Conservation (phyloP, 768 basidiomycete genomes). For the Tulasnella sp. region DNA sequence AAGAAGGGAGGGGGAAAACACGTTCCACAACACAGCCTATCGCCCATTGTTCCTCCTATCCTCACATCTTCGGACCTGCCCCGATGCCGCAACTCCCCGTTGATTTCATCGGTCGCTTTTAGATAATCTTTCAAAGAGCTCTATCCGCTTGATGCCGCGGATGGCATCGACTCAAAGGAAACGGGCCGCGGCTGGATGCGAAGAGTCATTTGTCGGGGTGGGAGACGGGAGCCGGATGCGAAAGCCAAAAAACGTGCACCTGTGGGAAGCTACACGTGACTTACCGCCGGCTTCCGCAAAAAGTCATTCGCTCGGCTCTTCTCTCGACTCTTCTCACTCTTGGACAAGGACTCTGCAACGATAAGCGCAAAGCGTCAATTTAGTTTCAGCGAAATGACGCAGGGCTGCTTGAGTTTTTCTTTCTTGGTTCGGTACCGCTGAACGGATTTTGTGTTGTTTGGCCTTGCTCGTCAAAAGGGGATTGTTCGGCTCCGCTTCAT, state of each 20-base stretch:
- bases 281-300: background rate
- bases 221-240: background rate
- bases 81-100: background rate
- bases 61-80: background rate
- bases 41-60: background rate
- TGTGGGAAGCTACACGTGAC: background rate
- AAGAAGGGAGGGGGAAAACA: background rate
- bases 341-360: background rate
- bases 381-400: background rate
- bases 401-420: background rate
- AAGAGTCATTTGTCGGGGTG: background rate
- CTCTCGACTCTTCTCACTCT: background rate
- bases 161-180: background rate
- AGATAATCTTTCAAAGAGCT: background rate
- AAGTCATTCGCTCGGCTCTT: background rate
- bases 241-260: background rate
- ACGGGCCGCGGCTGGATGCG: background rate
- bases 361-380: background rate
- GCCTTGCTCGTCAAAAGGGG: background rate
- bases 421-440: background rate
- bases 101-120: background rate
- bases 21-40: background rate
- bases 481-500: constrained; percentile 1
- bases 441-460: background rate
- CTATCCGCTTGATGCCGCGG: background rate